phyloP scores from a whole-genome alignment of 2,329 filamentous ascomycete genomes.

The Aspergillus sp. region DNA sequence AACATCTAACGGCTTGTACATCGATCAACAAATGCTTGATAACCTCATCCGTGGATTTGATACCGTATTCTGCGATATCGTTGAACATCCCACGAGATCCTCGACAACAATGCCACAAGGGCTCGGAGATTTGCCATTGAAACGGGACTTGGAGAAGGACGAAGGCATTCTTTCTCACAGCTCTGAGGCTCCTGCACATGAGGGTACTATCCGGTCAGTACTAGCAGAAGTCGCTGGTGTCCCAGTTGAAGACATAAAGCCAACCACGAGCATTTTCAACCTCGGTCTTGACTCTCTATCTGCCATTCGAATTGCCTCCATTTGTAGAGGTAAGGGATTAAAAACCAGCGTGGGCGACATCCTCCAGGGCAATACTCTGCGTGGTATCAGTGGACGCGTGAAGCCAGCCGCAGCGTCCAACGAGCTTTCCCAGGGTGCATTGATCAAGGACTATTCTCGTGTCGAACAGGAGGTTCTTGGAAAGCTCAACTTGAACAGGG shows the following conservation, averaged over 20 bases:
- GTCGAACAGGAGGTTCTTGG: slow-evolving; percentile 14
- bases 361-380: slow-evolving; percentile 30
- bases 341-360: slow-evolving; percentile 32
- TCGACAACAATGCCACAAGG: slow-evolving; percentile 22
- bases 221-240: slow-evolving; percentile 25
- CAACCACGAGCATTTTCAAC: slow-evolving; percentile 30
- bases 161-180: neutral
- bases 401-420: slow-evolving; percentile 4
- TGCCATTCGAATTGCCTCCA: slow-evolving; percentile 30
- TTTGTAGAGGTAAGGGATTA: slow-evolving; percentile 27
- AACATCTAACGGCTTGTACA: slow-evolving; percentile 23
- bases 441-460: slow-evolving; percentile 14
- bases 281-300: slow-evolving; percentile 34
- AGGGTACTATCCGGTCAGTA: slow-evolving; percentile 20
- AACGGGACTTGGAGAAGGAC: neutral
- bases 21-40: slow-evolving; percentile 21
- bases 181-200: slow-evolving; percentile 12
- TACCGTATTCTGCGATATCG: slow-evolving; percentile 25
- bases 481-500: slow-evolving; percentile 17
- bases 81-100: slow-evolving; percentile 27
- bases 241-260: slow-evolving; percentile 20
- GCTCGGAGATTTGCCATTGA: slow-evolving; percentile 24
- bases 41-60: slow-evolving; percentile 20
- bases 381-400: slow-evolving; percentile 28
- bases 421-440: slow-evolving; percentile 1